phyloP scores from a whole-genome alignment of 176 grass and related monocot species.

The Secale cereale region DNA sequence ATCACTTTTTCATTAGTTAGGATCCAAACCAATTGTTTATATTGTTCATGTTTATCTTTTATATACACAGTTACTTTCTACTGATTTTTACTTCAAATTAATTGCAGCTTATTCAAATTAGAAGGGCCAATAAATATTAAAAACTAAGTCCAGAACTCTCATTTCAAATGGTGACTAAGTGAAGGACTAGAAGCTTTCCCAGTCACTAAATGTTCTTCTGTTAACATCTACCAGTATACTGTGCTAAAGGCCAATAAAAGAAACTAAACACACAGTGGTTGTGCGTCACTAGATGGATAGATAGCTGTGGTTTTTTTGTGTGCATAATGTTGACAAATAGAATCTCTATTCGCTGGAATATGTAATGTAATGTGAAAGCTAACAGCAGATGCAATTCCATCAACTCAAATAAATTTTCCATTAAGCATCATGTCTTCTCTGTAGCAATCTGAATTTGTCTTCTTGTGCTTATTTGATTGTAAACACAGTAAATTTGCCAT shows the following conservation, averaged over 20 bases:
- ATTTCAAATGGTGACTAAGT: not conserved
- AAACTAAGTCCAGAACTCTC: conserved; percentile 5
- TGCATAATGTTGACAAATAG: no score
- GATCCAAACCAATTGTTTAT: conserved; percentile 24
- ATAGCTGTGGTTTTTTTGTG: no score
- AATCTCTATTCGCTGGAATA: no score
- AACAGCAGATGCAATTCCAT: no score
- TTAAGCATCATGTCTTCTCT: no score
- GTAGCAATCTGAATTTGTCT: no score
- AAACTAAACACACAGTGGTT: not conserved
- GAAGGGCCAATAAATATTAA: not conserved
- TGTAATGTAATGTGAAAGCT: no score
- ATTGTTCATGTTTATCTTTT: not conserved
- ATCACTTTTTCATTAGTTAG: conserved; percentile 18
- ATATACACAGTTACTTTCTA: not conserved
- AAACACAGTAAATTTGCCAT: no score
- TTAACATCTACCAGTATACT: not conserved
- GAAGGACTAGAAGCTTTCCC: not conserved
- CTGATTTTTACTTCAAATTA: not conserved
- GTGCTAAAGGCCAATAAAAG: not conserved
- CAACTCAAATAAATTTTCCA: no score
- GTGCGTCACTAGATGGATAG: not conserved
- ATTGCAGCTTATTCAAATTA: not conserved
- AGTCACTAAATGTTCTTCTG: not conserved
- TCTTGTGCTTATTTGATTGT: no score